phyloP scores from a whole-genome alignment of 192 early-diverging fungal genomes.

The Linnemannia zychae region DNA sequence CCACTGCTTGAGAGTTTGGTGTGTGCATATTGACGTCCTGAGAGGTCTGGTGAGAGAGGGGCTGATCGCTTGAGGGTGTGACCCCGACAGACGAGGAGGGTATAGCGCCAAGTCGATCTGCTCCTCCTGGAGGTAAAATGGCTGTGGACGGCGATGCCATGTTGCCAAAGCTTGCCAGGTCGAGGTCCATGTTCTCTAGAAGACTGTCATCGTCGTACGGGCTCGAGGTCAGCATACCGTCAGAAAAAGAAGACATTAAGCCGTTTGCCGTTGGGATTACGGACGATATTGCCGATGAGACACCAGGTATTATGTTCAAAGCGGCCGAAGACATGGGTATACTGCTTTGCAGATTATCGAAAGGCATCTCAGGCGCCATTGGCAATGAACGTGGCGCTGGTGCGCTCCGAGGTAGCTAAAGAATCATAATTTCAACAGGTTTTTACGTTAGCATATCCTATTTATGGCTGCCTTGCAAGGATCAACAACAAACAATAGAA shows the following conservation, averaged over 20 bases:
- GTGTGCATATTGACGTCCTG: conserved; percentile 36
- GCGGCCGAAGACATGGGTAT: conserved; percentile 37
- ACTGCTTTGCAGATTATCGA: conserved; percentile 42
- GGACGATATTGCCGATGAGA: conserved; percentile 10
- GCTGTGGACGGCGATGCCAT: conserved; percentile 25
- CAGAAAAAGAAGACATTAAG: conserved; percentile 22
- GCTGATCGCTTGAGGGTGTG: conserved; percentile 20
- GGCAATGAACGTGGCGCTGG: conserved; percentile 15
- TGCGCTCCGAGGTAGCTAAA: conserved; percentile 38
- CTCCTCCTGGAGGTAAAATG: conserved; percentile 5
- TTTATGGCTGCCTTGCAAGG: neutral
- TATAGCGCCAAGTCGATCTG: neutral
- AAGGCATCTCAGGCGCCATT: neutral
- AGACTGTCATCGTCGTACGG: conserved; percentile 41
- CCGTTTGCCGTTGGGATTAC: neutral
- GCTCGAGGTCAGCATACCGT: conserved; percentile 20
- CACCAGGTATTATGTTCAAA: neutral
- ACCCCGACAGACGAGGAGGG: neutral
- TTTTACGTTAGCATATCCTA: neutral
- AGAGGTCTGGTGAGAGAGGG: neutral
- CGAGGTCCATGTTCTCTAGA: conserved; percentile 42
- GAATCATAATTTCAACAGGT: neutral
- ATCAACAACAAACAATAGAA: neutral
- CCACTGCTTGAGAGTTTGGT: conserved; percentile 14
- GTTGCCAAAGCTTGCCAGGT: conserved; percentile 24